Conservation (phyloP, 306 rosid species). For the Mucuna pruriens region DNA sequence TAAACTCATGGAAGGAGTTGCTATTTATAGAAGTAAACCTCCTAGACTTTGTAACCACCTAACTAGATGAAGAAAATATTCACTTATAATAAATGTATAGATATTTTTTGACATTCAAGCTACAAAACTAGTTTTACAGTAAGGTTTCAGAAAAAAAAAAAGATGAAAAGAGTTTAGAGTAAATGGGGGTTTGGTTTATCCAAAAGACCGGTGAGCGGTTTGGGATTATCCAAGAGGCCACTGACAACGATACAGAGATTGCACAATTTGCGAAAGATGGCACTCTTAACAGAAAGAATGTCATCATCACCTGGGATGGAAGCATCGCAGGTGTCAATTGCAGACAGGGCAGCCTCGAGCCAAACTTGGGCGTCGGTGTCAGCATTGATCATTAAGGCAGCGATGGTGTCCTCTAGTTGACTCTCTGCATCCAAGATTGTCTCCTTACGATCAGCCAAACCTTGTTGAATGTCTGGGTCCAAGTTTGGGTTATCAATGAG, state of each 20-base stretch:
- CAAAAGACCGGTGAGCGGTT: background rate
- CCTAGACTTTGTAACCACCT: too few relatives aligned
- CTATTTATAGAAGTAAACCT: too few relatives aligned
- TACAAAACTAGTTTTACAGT: too few relatives aligned
- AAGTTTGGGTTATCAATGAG: background rate
- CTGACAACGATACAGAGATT: slow-evolving; percentile 17
- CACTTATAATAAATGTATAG: too few relatives aligned
- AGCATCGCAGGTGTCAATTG: slow-evolving; percentile 19
- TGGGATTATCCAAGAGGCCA: background rate
- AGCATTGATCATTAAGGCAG: background rate
- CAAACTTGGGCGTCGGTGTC: background rate
- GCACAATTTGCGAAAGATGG: slow-evolving; percentile 13
- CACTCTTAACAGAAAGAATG: background rate
- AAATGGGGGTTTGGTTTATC: too few relatives aligned
- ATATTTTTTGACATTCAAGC: too few relatives aligned
- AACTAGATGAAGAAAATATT: too few relatives aligned
- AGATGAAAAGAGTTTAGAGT: too few relatives aligned
- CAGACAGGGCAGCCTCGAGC: slow-evolving; percentile 39
- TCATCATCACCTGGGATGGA: slow-evolving; percentile 18
- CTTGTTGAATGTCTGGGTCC: slow-evolving; percentile 34
- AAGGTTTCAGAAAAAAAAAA: too few relatives aligned
- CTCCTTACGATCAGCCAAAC: slow-evolving; percentile 36
- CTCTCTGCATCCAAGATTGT: slow-evolving; percentile 11
- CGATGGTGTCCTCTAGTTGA: slow-evolving; percentile 29
- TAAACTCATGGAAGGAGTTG: too few relatives aligned